phyloP scores from a whole-genome alignment of 176 grass and related monocot species.

The Canna indica region DNA sequence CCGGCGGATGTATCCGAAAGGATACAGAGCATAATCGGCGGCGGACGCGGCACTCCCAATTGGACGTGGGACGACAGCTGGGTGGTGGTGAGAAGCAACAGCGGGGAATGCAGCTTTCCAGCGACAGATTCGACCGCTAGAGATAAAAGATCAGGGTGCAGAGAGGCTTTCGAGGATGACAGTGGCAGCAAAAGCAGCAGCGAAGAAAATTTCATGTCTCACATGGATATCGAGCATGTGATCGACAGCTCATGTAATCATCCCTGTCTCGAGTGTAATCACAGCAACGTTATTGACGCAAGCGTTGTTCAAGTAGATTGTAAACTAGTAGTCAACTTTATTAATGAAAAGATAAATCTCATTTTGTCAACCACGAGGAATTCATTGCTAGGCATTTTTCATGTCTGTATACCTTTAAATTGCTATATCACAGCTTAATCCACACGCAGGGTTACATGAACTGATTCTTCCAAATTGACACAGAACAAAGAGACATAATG shows the following conservation, averaged over 20 bases:
- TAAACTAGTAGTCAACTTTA: background rate
- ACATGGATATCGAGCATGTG: background rate
- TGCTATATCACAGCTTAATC: no score
- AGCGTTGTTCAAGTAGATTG: background rate
- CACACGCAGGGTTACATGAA: no score
- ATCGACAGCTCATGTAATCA: background rate
- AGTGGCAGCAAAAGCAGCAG: background rate
- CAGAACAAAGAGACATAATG: no score
- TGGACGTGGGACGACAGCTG: background rate
- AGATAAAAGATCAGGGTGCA: no score
- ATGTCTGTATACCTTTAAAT: no score
- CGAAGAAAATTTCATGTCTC: background rate
- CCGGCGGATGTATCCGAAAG: background rate
- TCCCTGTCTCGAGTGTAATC: no score
- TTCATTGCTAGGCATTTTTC: no score
- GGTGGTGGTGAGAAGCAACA: background rate
- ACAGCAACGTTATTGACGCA: background rate
- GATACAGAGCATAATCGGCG: background rate
- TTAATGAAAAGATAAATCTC: background rate
- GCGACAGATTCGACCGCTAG: background rate
- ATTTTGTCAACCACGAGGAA: no score
- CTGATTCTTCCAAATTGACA: no score
- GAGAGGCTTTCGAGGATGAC: background rate
- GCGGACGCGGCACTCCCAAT: background rate
- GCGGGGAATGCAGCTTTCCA: background rate